A percentile compares a stretch with the other conserved stretches of the same genome.
Conservation (phyloP, 2,329 filamentous ascomycete species). For the Trichoderma polysporum region DNA sequence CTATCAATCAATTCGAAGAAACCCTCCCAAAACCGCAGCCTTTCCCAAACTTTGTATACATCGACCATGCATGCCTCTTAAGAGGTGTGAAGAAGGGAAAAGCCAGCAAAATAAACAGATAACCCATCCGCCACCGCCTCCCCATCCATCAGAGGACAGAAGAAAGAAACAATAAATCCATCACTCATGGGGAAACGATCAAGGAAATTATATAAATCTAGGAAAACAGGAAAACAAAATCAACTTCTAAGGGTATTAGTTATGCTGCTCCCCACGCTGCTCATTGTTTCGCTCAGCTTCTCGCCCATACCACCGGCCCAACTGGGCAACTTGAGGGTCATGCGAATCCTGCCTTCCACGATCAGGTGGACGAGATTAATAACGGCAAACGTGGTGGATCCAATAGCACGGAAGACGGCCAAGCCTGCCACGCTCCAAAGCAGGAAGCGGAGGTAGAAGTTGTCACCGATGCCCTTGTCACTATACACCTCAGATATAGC, state of each 20-base stretch:
- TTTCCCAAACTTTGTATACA: background rate
- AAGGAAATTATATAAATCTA: background rate
- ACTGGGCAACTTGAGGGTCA: slow-evolving; percentile 51
- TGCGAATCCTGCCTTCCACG: slow-evolving; percentile 76
- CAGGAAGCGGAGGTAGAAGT: slow-evolving; percentile 90
- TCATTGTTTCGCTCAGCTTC: slow-evolving; percentile 49
- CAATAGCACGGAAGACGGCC: slow-evolving; percentile 84
- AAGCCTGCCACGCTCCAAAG: slow-evolving; percentile 86
- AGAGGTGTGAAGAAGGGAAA: background rate
- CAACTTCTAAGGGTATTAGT: slow-evolving; percentile 40
- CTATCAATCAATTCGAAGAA: background rate
- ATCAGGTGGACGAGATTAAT: slow-evolving; percentile 81
- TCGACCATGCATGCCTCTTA: background rate
- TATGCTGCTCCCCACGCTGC: slow-evolving; percentile 49
- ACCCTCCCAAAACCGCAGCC: background rate
- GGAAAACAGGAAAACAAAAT: background rate
- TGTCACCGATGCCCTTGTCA: slow-evolving; percentile 67
- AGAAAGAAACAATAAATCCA: background rate
- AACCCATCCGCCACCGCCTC: background rate
- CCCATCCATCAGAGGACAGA: background rate
- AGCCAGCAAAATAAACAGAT: background rate
- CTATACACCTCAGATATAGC: slow-evolving; percentile 83
- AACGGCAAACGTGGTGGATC: slow-evolving; percentile 76
- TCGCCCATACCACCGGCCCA: slow-evolving; percentile 47
- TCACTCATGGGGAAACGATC: background rate